Conservation (phyloP, 352 stramenopile species). For the Saprolegnia parasitica region DNA sequence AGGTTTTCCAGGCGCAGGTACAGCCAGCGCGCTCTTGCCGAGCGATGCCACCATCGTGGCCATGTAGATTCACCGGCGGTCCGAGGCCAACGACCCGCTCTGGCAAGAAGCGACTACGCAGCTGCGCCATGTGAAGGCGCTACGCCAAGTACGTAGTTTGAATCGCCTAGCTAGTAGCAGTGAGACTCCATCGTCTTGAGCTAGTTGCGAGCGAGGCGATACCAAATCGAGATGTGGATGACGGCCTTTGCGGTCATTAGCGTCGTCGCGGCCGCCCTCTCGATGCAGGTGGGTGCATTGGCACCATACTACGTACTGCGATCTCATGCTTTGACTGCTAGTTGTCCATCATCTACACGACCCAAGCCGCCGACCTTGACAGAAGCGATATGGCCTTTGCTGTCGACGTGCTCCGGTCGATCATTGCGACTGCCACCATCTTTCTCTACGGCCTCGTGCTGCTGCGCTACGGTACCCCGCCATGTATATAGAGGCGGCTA, state of each 20-base stretch:
- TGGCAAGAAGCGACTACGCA: constrained; percentile 15
- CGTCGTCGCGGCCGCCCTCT: constrained; percentile 12
- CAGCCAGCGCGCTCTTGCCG: background rate
- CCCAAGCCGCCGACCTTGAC: background rate
- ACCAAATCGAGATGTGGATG: constrained; percentile 24
- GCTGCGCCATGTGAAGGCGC: constrained; percentile 16
- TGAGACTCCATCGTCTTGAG: background rate
- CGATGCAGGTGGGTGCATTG: constrained; percentile 16
- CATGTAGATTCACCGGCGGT: background rate
- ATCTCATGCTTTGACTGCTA: background rate
- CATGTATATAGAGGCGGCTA: too few relatives aligned
- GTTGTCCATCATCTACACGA: constrained; percentile 11
- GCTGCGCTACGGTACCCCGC: background rate
- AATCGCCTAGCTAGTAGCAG: background rate
- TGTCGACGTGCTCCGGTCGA: constrained; percentile 10
- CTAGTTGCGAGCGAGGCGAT: constrained; percentile 15
- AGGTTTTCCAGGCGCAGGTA: background rate
- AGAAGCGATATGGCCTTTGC: background rate
- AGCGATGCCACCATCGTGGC: background rate
- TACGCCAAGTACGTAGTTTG: background rate
- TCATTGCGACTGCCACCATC: constrained; percentile 15
- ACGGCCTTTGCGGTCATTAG: constrained; percentile 8
- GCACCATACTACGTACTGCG: background rate
- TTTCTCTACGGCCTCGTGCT: constrained; percentile 20
- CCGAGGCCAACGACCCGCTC: constrained; percentile 14